phyloP scores from a whole-genome alignment of 176 grass and related monocot species.

The Neostapfia colusana region DNA sequence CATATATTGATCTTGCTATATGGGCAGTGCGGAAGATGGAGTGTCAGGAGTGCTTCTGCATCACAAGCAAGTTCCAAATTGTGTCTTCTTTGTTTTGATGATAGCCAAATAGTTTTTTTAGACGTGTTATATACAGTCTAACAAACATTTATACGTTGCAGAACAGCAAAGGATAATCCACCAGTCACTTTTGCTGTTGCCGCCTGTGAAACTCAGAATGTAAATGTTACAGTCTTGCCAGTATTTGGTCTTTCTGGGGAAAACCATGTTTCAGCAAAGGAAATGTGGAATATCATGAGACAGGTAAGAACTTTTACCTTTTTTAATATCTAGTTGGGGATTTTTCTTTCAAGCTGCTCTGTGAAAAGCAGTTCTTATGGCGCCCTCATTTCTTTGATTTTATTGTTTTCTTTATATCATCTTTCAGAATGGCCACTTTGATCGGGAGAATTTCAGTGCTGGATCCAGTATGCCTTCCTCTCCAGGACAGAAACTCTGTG shows the following conservation, averaged over 20 bases:
- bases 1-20: constrained; percentile 28
- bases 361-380: background rate
- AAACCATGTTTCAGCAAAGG: constrained; percentile 63
- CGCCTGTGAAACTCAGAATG: constrained; percentile 95
- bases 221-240: constrained; percentile 93
- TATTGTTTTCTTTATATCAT: constrained; percentile 24
- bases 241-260: constrained; percentile 83
- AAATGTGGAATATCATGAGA: constrained; percentile 81
- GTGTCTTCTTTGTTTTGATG: constrained; percentile 24
- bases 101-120: background rate
- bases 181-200: constrained; percentile 95
- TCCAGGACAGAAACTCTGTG: constrained; percentile 69
- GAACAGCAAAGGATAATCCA: constrained; percentile 96
- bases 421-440: constrained; percentile 72
- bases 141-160: constrained; percentile 46
- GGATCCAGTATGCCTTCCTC: constrained; percentile 71
- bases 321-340: background rate
- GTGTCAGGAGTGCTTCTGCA: constrained; percentile 96
- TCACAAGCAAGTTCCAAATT: constrained; percentile 80
- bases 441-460: constrained; percentile 62
- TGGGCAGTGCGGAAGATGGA: constrained; percentile 81
- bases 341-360: background rate
- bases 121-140: constrained; percentile 20
- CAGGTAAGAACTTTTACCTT: constrained; percentile 50
- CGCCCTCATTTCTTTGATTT: background rate